These are phyloP conservation scores for Penicillium hordei DNA, from an alignment of 2,329 filamentous ascomycete genomes.

Conservation along the genomic window DNA sequence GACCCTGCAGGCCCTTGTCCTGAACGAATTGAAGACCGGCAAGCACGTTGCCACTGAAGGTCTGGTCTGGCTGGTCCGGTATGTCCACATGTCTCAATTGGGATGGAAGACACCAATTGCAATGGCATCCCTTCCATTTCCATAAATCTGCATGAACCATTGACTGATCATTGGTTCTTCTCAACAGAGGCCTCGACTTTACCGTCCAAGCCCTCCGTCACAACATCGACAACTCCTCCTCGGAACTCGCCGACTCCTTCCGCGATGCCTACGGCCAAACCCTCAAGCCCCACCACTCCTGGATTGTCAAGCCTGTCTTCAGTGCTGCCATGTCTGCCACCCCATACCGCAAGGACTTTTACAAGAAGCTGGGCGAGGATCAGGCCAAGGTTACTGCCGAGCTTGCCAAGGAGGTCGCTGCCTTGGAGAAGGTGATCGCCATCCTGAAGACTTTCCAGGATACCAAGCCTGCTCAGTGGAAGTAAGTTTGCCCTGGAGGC, in stretches of 20 bases:
- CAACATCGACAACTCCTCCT: constrained; percentile 66
- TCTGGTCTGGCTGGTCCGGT: constrained; percentile 87
- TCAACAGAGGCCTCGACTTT: constrained; percentile 81
- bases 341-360: constrained; percentile 92
- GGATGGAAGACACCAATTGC: not conserved
- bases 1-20: constrained; percentile 79
- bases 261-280: constrained; percentile 78
- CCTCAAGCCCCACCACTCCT: constrained; percentile 87
- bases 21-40: constrained; percentile 85
- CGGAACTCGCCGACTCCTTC: constrained; percentile 87
- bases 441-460: constrained; percentile 69
- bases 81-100: constrained; percentile 31
- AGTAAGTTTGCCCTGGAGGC: constrained; percentile 18
- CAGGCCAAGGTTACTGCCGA: constrained; percentile 59
- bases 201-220: constrained; percentile 78
- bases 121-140: not conserved
- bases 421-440: constrained; percentile 73
- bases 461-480: constrained; percentile 53
- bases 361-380: constrained; percentile 68
- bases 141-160: not conserved
- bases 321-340: constrained; percentile 88
- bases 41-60: constrained; percentile 88
- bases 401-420: constrained; percentile 70
- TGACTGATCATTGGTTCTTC: not conserved
- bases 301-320: constrained; percentile 89